Base-by-base conservation (phyloP, 2,329 filamentous ascomycete genomes). In the Delphinella strobiligena region DNA sequence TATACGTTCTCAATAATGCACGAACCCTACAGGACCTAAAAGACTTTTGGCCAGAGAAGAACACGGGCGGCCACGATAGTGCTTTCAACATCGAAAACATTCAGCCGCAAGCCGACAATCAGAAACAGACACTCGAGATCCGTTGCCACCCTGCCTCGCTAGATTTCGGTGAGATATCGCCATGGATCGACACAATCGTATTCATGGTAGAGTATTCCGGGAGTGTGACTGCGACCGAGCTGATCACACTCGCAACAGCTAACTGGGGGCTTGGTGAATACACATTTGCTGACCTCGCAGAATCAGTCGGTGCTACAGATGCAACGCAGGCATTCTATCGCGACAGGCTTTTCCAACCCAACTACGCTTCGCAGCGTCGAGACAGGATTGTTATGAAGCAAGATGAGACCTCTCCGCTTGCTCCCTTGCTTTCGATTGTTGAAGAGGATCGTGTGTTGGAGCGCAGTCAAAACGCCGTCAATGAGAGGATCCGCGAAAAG, bases 401-500 rank as follows among this genome's bases (percentile, higher is more conserved):
- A 12, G 12, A 12, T 27, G 7, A 27, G 22, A 12, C 7, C 7
- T 7, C 22, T 12, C 22, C 22, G 7, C 22, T 27, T 12, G 22
- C 22, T 12, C 12, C 22, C 7, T 27, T 27, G 7, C 12, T 7
- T 12, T 7, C 22, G 7, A 7, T 27, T 12, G 22, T 12, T 12
- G 12, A 27, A 12, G 22, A 27, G 22, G 22, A 7, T 27, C 7
- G 12, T 7, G 7, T 7, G 7, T 12, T 7, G 12, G 22, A 7
- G 22, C 22, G 22, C 22, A 7, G 22, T 7, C 7, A 7, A 7
- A 27, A 7, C 12, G 7, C 18, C 19, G 38, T 41, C 5, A 27
- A 30, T 14, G 29, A 37, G n/a, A 32, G 36, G 29, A 15, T 37
- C 5, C 35, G 12, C 11, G 33, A 41, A 2, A 41, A 41, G 19